These are phyloP conservation scores for Avena eriantha DNA, from an alignment of 176 grass and related monocot species.

Conservation along the genomic window DNA sequence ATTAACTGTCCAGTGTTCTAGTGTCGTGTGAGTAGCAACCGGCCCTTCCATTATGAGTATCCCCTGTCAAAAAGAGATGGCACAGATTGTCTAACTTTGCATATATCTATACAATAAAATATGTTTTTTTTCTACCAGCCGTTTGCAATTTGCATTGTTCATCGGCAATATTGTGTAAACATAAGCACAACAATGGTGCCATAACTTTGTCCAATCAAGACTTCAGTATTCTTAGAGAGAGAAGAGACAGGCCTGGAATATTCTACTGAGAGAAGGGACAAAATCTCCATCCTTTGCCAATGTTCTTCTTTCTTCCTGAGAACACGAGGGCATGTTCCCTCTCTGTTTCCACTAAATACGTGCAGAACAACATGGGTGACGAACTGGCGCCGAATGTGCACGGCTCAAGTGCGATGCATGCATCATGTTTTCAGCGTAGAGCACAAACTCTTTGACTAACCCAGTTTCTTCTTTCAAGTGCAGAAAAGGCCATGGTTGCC, in stretches of 20 bases:
- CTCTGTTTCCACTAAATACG: neutral
- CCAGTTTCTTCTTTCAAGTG: neutral
- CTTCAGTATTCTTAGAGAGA: neutral
- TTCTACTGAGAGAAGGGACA: slow-evolving; percentile 16
- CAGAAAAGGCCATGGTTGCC: neutral
- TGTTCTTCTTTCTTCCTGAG: slow-evolving; percentile 24
- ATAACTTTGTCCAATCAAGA: neutral
- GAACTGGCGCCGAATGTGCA: slow-evolving; percentile 16
- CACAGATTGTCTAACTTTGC: too few species aligned
- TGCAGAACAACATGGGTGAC: slow-evolving; percentile 31
- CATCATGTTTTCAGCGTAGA: neutral
- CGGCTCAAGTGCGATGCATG: slow-evolving; percentile 14
- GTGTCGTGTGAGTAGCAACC: neutral
- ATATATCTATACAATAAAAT: too few species aligned
- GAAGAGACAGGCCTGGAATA: neutral
- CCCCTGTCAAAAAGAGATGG: too few species aligned
- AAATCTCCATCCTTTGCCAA: slow-evolving; percentile 12
- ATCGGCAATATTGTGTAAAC: neutral
- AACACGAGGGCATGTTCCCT: slow-evolving; percentile 27
- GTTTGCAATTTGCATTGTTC: neutral
- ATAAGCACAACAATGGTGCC: neutral
- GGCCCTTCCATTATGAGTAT: too few species aligned
- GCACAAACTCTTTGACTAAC: neutral
- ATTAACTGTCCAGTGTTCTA: neutral
- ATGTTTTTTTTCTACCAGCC: neutral